These are phyloP conservation scores for Hyphopichia homilentoma DNA, from an alignment of 805 yeast species.

Conservation along the genomic window DNA sequence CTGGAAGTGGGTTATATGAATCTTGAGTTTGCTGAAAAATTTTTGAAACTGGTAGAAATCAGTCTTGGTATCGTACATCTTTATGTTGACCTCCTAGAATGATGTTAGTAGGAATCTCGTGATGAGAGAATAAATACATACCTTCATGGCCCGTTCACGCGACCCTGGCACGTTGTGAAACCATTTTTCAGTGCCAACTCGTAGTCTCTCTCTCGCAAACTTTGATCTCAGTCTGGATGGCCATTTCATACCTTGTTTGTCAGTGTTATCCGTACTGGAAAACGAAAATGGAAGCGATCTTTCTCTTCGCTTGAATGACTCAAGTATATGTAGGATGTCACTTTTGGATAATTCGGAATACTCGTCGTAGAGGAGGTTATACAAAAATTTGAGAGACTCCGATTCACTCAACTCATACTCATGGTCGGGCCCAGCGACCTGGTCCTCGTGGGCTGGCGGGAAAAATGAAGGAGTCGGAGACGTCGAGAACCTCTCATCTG, in stretches of 20 bases:
- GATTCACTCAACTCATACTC: constrained; percentile 39
- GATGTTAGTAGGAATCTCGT: not conserved
- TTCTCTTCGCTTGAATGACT: constrained; percentile 34
- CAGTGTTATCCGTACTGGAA: constrained; percentile 10
- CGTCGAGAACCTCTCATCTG: too few species aligned
- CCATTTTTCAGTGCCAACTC: constrained; percentile 36
- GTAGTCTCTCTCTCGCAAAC: constrained; percentile 28
- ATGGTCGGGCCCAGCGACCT: constrained; percentile 8
- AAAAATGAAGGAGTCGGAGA: too few species aligned
- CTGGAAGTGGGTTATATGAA: constrained; percentile 55
- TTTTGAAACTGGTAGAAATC: constrained; percentile 36
- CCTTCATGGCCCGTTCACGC: constrained; percentile 27
- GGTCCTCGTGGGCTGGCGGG: too few species aligned
- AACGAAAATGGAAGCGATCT: constrained; percentile 28
- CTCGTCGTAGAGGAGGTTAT: constrained; percentile 36
- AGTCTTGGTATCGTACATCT: constrained; percentile 17
- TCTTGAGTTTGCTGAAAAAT: constrained; percentile 42
- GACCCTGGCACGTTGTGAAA: constrained; percentile 35
- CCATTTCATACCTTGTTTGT: constrained; percentile 37
- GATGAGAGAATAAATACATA: constrained; percentile 18
- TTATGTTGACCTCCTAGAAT: constrained; percentile 17
- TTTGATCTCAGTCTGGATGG: constrained; percentile 27
- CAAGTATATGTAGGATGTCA: constrained; percentile 33
- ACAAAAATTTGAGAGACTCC: constrained; percentile 38
- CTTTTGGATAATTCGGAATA: constrained; percentile 27